A percentile compares a stretch with the other conserved stretches of the same genome.
phyloP scores from a whole-genome alignment of 805 yeast species.

The Teunomyces atbi region DNA sequence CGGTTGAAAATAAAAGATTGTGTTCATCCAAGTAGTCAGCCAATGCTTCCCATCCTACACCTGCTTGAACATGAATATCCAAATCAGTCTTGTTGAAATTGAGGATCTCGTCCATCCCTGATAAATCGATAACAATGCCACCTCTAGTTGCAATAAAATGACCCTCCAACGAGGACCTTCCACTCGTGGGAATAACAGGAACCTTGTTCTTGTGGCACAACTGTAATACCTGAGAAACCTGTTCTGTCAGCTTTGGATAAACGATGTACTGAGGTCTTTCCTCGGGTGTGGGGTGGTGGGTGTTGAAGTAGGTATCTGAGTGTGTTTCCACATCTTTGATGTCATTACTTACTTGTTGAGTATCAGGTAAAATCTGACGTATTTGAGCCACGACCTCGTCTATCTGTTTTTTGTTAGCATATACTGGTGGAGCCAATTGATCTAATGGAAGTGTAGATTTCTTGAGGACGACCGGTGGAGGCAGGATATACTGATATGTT shows the following conservation, averaged over 20 bases:
- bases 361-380: conserved; percentile 16
- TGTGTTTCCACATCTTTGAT: conserved; percentile 15
- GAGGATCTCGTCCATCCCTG: conserved; percentile 57
- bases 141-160: conserved; percentile 70
- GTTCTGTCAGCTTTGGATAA: conserved; percentile 63
- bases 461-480: background rate
- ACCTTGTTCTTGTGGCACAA: conserved; percentile 58
- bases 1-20: conserved; percentile 33
- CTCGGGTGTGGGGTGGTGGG: conserved; percentile 28
- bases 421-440: conserved; percentile 19
- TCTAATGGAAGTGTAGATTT: conserved; percentile 18
- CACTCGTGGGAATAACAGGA: conserved; percentile 77
- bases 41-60: conserved; percentile 76
- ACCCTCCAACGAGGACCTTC: conserved; percentile 82
- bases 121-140: conserved; percentile 60
- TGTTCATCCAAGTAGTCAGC: conserved; percentile 42
- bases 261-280: conserved; percentile 44
- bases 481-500: background rate
- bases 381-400: conserved; percentile 23
- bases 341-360: conserved; percentile 20
- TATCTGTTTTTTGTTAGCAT: conserved; percentile 19
- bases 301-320: conserved; percentile 34
- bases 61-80: conserved; percentile 74
- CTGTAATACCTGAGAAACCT: conserved; percentile 62
- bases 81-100: conserved; percentile 60